Conservation (phyloP, 2,329 filamentous ascomycete genomes). For the Arthrobotrys conoides region DNA sequence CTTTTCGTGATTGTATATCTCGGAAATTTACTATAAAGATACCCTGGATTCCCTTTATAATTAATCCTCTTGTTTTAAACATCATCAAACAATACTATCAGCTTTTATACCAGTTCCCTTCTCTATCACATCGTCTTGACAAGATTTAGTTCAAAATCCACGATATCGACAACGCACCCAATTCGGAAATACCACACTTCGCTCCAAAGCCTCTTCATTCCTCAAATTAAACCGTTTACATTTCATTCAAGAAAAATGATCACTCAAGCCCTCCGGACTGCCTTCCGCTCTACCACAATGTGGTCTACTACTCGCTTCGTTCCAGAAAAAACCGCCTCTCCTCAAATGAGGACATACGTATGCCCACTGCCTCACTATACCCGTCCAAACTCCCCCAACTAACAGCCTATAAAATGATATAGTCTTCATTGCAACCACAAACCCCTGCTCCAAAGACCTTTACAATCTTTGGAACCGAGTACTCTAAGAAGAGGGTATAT, state of each 20-base stretch:
- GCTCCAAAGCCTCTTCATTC: background rate
- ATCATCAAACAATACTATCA: background rate
- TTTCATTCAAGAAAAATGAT: constrained; percentile 28
- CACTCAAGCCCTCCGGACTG: constrained; percentile 25
- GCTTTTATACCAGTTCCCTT: background rate
- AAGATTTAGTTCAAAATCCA: background rate
- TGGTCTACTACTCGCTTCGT: constrained; percentile 17
- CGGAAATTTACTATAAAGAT: constrained; percentile 4
- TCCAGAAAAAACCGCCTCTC: background rate
- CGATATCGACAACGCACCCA: background rate
- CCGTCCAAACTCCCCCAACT: no score
- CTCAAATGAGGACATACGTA: constrained; percentile 33
- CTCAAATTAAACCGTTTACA: no score
- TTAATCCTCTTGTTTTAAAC: background rate
- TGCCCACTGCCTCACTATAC: background rate
- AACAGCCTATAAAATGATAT: no score
- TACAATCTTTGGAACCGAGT: constrained; percentile 43
- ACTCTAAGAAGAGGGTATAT: constrained; percentile 46
- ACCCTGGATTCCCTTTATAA: background rate
- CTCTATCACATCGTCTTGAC: no score
- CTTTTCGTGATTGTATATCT: background rate
- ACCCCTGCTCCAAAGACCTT: constrained; percentile 29
- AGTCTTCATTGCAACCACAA: background rate
- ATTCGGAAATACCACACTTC: constrained; percentile 16
- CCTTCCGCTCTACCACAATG: constrained; percentile 9